Base-by-base conservation (phyloP, 148 eudicot genomes). In the Persicaria maculosa region DNA sequence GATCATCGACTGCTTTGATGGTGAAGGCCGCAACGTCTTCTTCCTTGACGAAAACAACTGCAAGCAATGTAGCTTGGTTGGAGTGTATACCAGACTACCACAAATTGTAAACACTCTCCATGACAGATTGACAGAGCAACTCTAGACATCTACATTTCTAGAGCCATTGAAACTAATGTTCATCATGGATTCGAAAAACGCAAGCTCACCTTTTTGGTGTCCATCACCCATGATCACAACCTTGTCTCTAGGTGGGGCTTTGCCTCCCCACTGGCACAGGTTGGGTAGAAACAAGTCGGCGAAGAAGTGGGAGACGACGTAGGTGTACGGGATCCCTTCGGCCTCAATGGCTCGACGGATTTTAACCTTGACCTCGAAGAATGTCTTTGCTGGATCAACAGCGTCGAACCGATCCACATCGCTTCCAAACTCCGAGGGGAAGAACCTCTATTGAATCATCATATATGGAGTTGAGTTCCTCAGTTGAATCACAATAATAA, bases 141-240 rank as follows among this genome's bases (percentile, higher is more conserved):
- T 31, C 40, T 31, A 22, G 25, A 22, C 25, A 22, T 22, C 25
- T 22, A 22, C 25, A 22, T 22, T 22, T 22, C 50, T 58, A 58
- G 0, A 16, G 12, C 31, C 1, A 11, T 6, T 58, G 8, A 22
- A 58, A 10, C 65, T 22, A 59, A 59, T 65, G 44, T 31, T 2
- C 40, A 31, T 31, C 36, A 31, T 31, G 40, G 40, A 31, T 31
- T 31, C 40, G 40, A 31, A 1, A 31, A 31, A 31, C 2, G 40
- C 40, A 65, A 14, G 45, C 44, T 11, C 17, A 85, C 85, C 78
- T 79, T 81, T 84, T 7, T 78, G 46, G 48, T 81, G 81, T 47
- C 86, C 86, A 61, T 84, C 82, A 58, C 87, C 87, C 3, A 61
- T 64, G 45, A 80, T 78, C 47, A 78, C 72, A 20, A 85, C 78